Evolutionary conservation across 768 basidiomycete species (phyloP), one percentile per base, ranked within the genome.

Genomic region (Lactifluus subvellereus): DNA sequence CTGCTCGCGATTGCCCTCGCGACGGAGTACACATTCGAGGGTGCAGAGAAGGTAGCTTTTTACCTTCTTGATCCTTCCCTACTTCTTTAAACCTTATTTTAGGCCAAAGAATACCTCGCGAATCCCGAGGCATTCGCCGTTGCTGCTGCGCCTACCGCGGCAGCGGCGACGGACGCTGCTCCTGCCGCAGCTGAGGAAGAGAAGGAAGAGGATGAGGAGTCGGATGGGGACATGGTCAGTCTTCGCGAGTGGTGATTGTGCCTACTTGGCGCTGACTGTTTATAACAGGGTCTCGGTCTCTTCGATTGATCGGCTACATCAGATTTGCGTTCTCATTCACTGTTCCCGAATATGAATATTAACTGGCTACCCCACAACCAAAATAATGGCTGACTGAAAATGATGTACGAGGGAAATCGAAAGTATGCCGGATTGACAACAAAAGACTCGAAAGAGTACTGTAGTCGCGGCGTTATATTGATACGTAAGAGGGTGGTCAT

Each of bases 121-220:
- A 97, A 98, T 84, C 96, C 97, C 54, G 94, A 97, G 59, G 96
- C 95, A n/a, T 99, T 96, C 71, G 94, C 90, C 59, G 88, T 77
- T 63, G 90, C 89, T 42, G 88, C 87, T 57, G 80, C 91, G 55
- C 80, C 79, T 59, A 84, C 79, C 27, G 79, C 77, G 30, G 79
- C 77, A 50, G 75, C 78, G 45, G 76, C 77, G 33, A 78, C 84
- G 49, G 79, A 84, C 37, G 77, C 80, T 54, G 79, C 84, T 49
- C 82, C 82, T 54, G 84, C 80, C 40, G 84, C 81, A 13, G 80
- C 80, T 32, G 82, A 78, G 60, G 84, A 77, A 57, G 82, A 89
- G 75, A 83, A 91, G 77, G 85, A 87, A 77, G 86, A 84, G 67
- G 88, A 91, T 71, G 85, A 92, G 77, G 84, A 92, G 73, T 89